phyloP scores from a whole-genome alignment of 208 protist genomes.

The Leishmania martiniquensis region DNA sequence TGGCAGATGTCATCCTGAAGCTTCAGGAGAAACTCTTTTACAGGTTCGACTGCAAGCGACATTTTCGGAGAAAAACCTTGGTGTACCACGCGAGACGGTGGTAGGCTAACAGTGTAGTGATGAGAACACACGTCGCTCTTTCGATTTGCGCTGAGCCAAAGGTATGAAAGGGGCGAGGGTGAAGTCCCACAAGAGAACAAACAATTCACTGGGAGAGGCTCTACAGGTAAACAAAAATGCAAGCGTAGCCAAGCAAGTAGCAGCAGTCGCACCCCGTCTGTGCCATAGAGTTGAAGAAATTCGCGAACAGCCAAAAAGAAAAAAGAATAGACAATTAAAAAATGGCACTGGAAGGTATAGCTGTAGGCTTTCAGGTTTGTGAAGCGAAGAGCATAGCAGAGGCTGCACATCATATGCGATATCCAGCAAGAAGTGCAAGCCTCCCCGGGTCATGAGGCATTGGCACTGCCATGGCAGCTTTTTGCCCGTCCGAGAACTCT shows the following conservation, averaged over 20 bases:
- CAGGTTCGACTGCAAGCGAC: slow-evolving; percentile 29
- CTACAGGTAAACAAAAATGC: not conserved
- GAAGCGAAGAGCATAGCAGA: not conserved
- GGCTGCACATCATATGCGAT: not conserved
- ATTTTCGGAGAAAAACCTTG: slow-evolving; percentile 1
- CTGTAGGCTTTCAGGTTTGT: not conserved
- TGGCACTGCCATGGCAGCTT: too few species aligned
- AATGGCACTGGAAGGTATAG: not conserved
- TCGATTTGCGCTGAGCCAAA: not conserved
- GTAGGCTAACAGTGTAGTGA: slow-evolving; percentile 10
- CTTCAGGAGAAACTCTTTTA: slow-evolving; percentile 36
- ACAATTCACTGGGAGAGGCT: not conserved
- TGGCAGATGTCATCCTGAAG: slow-evolving; percentile 65
- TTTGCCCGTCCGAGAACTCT: not conserved
- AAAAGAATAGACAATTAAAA: not conserved
- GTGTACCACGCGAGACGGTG: not conserved
- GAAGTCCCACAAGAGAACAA: not conserved
- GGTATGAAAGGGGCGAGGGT: not conserved
- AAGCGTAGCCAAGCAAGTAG: too few species aligned
- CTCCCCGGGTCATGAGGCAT: not conserved
- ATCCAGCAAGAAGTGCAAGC: not conserved
- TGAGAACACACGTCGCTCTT: not conserved
- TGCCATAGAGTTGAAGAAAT: not conserved
- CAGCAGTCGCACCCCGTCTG: not conserved
- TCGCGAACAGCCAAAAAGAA: not conserved